Base-by-base conservation (phyloP, 441 rosid genomes). In the Iberis amara region DNA sequence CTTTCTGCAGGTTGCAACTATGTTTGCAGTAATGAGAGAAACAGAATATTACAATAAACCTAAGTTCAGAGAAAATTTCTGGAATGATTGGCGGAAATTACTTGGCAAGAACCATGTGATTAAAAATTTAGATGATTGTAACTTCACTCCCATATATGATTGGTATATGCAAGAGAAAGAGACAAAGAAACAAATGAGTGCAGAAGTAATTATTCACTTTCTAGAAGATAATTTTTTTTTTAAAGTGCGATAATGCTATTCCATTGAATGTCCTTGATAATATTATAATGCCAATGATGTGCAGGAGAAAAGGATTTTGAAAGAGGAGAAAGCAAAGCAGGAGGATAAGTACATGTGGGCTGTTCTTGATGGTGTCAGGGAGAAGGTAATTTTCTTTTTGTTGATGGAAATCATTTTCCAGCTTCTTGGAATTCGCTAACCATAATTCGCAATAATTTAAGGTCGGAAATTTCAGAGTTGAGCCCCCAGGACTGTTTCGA, bases 391-490 rank as follows among this genome's bases (percentile, higher is more conserved):
- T 28, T 41, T 37, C 50, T 58, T 28, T 40, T 11, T 11, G 21
- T 41, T 42, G 57, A 40, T 47, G 36, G 37, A 13, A 36, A 54
- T 37, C 31, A 46, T 7, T 52, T 7, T 40, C 43, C 12, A 18
- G 23, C 28, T 62, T 56, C 35, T 48, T 35, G 10, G 11, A 41
- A 11, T 41, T 15, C 50, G 8, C 58, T 59, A 52, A 65, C 68
- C 65, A 46, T 31, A 56, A 39, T 60, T 56, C 65, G 15, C 36
- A 30, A 60, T 39, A 45, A 65, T 61, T 55, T 49, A 79, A 94
- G 99, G 96, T 94, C 58, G 99, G 99, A 38, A 94, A 94, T 77
- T 94, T 94, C 79, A 82, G 99, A 79, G 99, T 87, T 70, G 99
- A 94, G 57, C 96, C 99, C 7, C 98, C 99, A 55, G 99, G 94